A percentile compares a stretch with the other conserved stretches of the same genome.
These are phyloP conservation scores for Colletotrichum orbiculare DNA, from an alignment of 2,329 filamentous ascomycete genomes.

Conservation along the genomic window DNA sequence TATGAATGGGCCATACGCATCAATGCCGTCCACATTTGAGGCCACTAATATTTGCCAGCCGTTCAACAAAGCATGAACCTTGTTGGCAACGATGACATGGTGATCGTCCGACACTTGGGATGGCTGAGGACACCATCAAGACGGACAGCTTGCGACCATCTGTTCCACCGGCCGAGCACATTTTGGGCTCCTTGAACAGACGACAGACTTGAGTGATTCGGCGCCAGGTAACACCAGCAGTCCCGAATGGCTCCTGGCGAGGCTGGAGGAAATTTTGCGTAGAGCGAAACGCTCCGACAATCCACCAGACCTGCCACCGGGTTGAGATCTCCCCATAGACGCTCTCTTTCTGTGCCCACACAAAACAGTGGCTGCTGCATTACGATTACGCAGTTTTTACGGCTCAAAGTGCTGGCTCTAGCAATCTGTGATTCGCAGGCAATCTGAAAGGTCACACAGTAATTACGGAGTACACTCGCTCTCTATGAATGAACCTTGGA, in stretches of 20 bases:
- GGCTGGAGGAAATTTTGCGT: neutral
- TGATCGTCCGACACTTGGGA: conserved; percentile 31
- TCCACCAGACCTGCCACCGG: neutral
- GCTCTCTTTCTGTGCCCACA: neutral
- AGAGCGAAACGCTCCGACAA: conserved; percentile 10
- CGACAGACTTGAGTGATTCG: neutral
- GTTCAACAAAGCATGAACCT: conserved; percentile 25
- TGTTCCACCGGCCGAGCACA: conserved; percentile 15
- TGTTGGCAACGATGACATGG: conserved; percentile 17
- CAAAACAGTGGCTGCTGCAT: conserved; percentile 3
- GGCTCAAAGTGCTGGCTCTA: neutral
- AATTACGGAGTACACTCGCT: neutral
- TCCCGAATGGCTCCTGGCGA: neutral
- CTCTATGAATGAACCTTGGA: conserved; percentile 14
- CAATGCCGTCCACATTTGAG: conserved; percentile 14
- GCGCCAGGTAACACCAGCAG: too few species aligned
- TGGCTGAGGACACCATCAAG: conserved; percentile 16
- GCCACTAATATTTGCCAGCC: conserved; percentile 13
- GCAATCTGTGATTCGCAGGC: conserved; percentile 9
- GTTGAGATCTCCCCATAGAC: neutral
- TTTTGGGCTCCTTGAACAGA: neutral
- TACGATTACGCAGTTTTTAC: neutral
- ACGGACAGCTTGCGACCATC: conserved; percentile 10
- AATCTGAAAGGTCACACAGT: conserved; percentile 4
- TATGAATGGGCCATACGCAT: conserved; percentile 9